Base-by-base conservation (phyloP, 2,329 filamentous ascomycete species). In the Paracorniculantispora psalliotae region DNA sequence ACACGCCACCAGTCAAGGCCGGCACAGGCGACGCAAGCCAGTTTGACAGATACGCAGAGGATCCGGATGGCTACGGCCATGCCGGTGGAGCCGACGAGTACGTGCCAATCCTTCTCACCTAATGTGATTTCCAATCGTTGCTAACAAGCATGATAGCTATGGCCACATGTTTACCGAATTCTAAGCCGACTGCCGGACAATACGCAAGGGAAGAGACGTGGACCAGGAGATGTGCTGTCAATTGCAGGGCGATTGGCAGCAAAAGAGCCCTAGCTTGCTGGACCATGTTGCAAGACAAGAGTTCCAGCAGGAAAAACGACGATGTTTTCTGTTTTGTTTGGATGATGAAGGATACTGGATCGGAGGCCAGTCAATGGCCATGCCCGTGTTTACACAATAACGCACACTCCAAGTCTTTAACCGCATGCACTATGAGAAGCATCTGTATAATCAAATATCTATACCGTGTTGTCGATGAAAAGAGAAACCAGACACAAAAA, bases 21-120 rank as follows among this genome's bases (percentile, higher is more conserved):
- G 94, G 94, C 44, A 88, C 91, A 30, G 94, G 94, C 61, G 94
- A 99, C 77, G 91, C 94, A 54, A 97, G 92, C 75, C 90, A 97
- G 74, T 99, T 99, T 71, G 94, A 99, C 76, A 91, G 92, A 73
- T 99, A 99, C 73, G 92, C 94, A 1, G 94, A 99, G 75, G 94
- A 99, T 74, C 91, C 90, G 47, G 94, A 99, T 74, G 86, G 88
- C 71, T 99, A 99, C 71, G 94, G 94, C 41, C 78, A 83, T 65
- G 77, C 77, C 57, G 69, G 63, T 58, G 92, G 91, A 48, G 80
- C 87, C 63, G 93, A 97, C 75, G 88, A 91, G 93, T 97, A 81
- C 79, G 93, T 89, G 48, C 12, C 44, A 57, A 10, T 13, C 7
- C 9, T 17, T 25, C n/a, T 13, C 4, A 8, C n/a, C 1, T 10